phyloP scores from a whole-genome alignment of 106 monocot species.

The Dactylorhiza incarnata region DNA sequence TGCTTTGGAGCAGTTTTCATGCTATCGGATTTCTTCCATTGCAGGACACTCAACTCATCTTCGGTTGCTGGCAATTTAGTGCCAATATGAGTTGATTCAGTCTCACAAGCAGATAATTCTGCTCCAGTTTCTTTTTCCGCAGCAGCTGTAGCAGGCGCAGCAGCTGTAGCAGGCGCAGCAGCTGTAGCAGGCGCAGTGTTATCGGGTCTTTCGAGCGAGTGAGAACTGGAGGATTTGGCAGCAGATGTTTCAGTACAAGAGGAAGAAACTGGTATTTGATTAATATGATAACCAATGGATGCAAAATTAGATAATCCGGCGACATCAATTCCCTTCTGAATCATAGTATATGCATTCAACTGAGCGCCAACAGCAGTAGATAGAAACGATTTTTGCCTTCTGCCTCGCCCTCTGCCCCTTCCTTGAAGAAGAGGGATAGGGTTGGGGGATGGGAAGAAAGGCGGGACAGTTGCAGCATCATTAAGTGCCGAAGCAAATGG shows the following conservation, averaged over 20 bases:
- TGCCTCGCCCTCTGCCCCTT: slow-evolving; percentile 42
- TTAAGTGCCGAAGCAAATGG: slow-evolving; percentile 6
- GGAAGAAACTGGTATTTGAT: slow-evolving; percentile 14
- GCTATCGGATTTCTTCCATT: slow-evolving; percentile 9
- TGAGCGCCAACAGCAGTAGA: slow-evolving; percentile 13
- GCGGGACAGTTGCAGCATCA: slow-evolving; percentile 9
- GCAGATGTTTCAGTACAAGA: slow-evolving; percentile 15
- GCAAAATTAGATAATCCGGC: slow-evolving; percentile 1
- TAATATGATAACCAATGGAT: slow-evolving; percentile 1
- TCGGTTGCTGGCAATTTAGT: not conserved
- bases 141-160: no score
- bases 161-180: no score
- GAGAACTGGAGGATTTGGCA: slow-evolving; percentile 7
- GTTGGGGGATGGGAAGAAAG: slow-evolving; percentile 7
- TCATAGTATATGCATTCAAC: slow-evolving; percentile 8
- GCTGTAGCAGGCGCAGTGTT: not conserved
- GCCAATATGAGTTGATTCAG: slow-evolving; percentile 8
- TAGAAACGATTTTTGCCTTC: slow-evolving; percentile 32
- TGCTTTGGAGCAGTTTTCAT: slow-evolving; percentile 9
- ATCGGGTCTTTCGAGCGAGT: slow-evolving; percentile 5
- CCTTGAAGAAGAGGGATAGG: slow-evolving; percentile 7
- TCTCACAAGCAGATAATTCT: not conserved
- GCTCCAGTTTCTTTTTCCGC: slow-evolving; percentile 1
- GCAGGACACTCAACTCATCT: not conserved
- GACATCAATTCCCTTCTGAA: slow-evolving; percentile 14